Evolutionary conservation across 2,329 filamentous ascomycete species (phyloP), one percentile per base, ranked within the genome.

Genomic region (Emericellopsis cladophorae): DNA sequence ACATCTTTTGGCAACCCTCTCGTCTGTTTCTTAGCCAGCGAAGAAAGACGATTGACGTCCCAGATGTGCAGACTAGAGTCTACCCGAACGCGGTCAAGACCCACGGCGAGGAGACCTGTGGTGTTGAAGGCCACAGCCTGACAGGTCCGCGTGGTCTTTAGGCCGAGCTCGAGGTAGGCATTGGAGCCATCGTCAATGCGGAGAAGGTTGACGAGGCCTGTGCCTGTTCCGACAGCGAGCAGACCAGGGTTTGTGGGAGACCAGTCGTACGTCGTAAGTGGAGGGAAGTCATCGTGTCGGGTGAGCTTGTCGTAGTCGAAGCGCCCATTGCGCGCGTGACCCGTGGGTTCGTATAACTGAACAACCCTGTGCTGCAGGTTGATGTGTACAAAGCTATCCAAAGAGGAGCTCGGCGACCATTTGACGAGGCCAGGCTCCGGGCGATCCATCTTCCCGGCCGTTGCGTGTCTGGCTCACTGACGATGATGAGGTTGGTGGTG

Each of bases 1-100:
- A 65, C 56, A 38, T 68, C 65, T 3, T 60, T 49, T 2, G 70
- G 66, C 26, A 76, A 77, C 21, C 76, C 76, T 26, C 60, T 60
- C 16, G 58, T 57, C 14, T 56, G 60, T 18, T n/a, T 33, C 29
- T 64, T 54, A 49, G 68, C 68, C 57, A 70, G 62, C 35, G 59
- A 66, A 16, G 67, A 71, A 37, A 77, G 66, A 32, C 76, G 74
- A 49, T 75, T 81, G 41, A 88, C 70, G 56, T 93, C 84, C 74
- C 84, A 92, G 24, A 92, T 80, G 51, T 90, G 85, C 38, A 93
- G 68, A 50, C 83, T 88, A 46, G 82, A 76, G 54, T 92, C 86
- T 59, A 85, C 88, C 26, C 86, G 75, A 21, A 89, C 84, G 49
- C 84, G 74, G 51, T 92, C 86, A 40, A 92, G 66, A 2, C 84